A percentile compares a stretch with the other conserved stretches of the same genome.
These are phyloP conservation scores for Starmerella roubikii DNA, from an alignment of 805 yeast genomes.

Conservation along the genomic window DNA sequence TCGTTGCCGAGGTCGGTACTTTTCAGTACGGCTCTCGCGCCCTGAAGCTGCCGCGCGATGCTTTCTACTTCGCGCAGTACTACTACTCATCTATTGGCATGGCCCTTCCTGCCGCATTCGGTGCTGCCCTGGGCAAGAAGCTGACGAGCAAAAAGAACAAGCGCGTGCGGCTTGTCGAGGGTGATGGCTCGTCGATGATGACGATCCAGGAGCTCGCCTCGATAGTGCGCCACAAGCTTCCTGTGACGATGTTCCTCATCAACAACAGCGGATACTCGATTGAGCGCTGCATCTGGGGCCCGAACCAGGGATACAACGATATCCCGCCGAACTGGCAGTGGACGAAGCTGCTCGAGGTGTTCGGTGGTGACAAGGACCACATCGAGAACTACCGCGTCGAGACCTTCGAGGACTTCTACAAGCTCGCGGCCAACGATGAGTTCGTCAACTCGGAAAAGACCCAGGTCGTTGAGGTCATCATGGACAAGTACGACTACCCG, in stretches of 20 bases:
- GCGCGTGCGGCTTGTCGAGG: conserved; percentile 62
- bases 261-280: conserved; percentile 86
- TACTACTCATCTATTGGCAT: conserved; percentile 80
- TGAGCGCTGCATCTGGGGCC: conserved; percentile 76
- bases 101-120: conserved; percentile 77
- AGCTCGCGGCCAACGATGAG: conserved; percentile 28
- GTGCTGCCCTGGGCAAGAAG: conserved; percentile 52
- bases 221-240: conserved; percentile 42
- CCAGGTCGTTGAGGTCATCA: conserved; percentile 44
- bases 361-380: conserved; percentile 28
- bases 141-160: conserved; percentile 27
- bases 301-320: conserved; percentile 64
- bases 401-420: conserved; percentile 30
- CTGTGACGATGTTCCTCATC: conserved; percentile 58
- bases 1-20: conserved; percentile 76
- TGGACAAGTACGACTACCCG: conserved; percentile 52
- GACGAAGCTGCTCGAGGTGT: conserved; percentile 50
- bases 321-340: conserved; percentile 73
- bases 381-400: conserved; percentile 27
- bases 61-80: conserved; percentile 42
- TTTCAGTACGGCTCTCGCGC: conserved; percentile 67
- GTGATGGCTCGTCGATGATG: conserved; percentile 94
- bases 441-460: conserved; percentile 28
- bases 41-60: conserved; percentile 42
- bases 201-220: conserved; percentile 73